phyloP scores from a whole-genome alignment of 805 yeast species.

The Wickerhamomyces tratensis region DNA sequence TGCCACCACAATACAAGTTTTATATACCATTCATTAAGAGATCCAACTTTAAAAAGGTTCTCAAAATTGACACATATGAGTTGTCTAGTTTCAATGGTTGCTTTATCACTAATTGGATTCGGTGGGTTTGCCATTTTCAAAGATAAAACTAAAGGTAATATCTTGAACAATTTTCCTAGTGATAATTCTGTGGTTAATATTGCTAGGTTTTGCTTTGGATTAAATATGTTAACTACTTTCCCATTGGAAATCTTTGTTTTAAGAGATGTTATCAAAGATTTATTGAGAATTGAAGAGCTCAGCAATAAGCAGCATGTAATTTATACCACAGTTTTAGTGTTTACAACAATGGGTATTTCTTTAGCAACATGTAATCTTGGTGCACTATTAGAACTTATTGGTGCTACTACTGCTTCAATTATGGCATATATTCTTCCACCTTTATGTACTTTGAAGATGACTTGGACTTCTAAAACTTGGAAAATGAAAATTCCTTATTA shows the following conservation, averaged over 20 bases:
- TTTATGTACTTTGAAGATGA: constrained; percentile 62
- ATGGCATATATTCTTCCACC: constrained; percentile 94
- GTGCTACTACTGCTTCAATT: constrained; percentile 86
- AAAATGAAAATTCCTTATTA: constrained; percentile 46
- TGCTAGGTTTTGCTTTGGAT: constrained; percentile 85
- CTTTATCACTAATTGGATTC: constrained; percentile 69
- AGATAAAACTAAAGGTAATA: constrained; percentile 73
- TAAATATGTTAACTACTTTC: constrained; percentile 86
- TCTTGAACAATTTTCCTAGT: constrained; percentile 77
- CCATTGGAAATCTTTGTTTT: constrained; percentile 89
- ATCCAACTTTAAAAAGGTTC: constrained; percentile 70
- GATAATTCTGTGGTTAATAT: constrained; percentile 69
- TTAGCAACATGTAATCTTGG: constrained; percentile 83
- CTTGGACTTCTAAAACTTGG: constrained; percentile 30
- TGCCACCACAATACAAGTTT: constrained; percentile 93
- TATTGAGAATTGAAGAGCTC: constrained; percentile 34
- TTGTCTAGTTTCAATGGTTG: constrained; percentile 70
- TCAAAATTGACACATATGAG: constrained; percentile 74
- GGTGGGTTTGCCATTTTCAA: constrained; percentile 73
- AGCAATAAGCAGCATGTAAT: constrained; percentile 42
- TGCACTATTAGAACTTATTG: constrained; percentile 79
- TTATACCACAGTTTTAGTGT: constrained; percentile 56
- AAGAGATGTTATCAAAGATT: constrained; percentile 74
- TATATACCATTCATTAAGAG: constrained; percentile 73
- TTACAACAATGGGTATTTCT: constrained; percentile 66